phyloP scores from a whole-genome alignment of 441 rosid genomes.

The Dalechampia spathulata region DNA sequence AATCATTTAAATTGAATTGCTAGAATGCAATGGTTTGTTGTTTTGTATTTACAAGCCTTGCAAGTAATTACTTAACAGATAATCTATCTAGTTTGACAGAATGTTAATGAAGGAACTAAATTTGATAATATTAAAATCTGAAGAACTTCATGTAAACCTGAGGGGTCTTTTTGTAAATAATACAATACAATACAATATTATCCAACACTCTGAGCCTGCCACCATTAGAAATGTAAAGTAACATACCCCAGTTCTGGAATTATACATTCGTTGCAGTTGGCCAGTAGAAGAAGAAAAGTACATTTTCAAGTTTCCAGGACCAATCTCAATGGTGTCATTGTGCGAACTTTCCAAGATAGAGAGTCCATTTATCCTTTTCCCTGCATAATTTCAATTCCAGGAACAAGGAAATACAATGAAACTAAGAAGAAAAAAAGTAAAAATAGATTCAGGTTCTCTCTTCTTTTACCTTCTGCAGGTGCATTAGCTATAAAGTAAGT shows the following conservation, averaged over 20 bases:
- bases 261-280: constrained; percentile 58
- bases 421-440: not conserved
- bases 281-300: constrained; percentile 64
- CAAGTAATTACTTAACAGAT: no score
- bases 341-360: constrained; percentile 25
- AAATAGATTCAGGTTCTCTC: not conserved
- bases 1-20: no score
- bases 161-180: no score
- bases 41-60: no score
- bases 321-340: constrained; percentile 50
- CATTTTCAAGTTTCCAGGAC: constrained; percentile 73
- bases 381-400: constrained; percentile 23
- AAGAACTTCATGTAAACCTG: no score
- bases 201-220: not conserved
- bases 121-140: no score
- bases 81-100: no score
- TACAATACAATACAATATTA: not conserved
- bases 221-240: constrained; percentile 9
- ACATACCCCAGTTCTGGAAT: constrained; percentile 64
- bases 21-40: no score
- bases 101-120: no score
- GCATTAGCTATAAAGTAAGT: constrained; percentile 66
- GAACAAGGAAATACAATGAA: constrained; percentile 3
- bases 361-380: constrained; percentile 16
- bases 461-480: constrained; percentile 35